Evolutionary conservation across 805 yeast species (phyloP).

Genomic region (Yamadazyma sp.): DNA sequence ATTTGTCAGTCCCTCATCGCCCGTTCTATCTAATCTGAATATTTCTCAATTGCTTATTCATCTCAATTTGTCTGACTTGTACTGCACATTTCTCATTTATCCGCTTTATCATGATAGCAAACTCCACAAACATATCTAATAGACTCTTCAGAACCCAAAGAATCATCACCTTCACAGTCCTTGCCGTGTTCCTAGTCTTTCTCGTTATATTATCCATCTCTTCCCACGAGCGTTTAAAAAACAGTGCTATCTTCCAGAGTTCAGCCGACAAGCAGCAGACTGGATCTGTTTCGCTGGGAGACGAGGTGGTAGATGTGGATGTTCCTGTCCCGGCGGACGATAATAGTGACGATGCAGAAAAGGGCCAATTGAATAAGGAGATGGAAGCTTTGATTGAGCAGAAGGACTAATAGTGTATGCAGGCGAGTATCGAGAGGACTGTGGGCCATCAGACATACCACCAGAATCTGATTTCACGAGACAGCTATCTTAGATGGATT

Average conservation of each 20-base stretch:
- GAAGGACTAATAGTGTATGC: slow-evolving; percentile 1
- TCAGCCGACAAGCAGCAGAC: slow-evolving; percentile 14
- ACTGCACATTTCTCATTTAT: neutral
- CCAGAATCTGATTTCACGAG: too few relatives aligned
- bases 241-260: slow-evolving; percentile 13
- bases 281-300: neutral
- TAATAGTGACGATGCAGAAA: slow-evolving; percentile 7
- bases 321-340: slow-evolving; percentile 1
- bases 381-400: slow-evolving; percentile 5
- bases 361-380: slow-evolving; percentile 1
- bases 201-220: slow-evolving; percentile 28
- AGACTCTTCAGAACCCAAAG: slow-evolving; percentile 35
- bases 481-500: too few relatives aligned
- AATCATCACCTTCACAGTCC: slow-evolving; percentile 23
- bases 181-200: slow-evolving; percentile 23
- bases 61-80: too few relatives aligned
- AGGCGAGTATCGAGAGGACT: too few relatives aligned
- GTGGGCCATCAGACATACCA: too few relatives aligned
- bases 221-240: slow-evolving; percentile 26
- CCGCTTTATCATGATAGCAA: slow-evolving; percentile 12
- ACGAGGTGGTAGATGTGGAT: neutral
- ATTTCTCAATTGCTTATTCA: too few relatives aligned
- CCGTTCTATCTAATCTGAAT: too few relatives aligned
- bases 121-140: slow-evolving; percentile 28
- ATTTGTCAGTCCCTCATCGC: too few relatives aligned